Evolutionary conservation across 108 stramenopile genomes (phyloP).

Genomic region (Cyclotella choctawhatcheeana): DNA sequence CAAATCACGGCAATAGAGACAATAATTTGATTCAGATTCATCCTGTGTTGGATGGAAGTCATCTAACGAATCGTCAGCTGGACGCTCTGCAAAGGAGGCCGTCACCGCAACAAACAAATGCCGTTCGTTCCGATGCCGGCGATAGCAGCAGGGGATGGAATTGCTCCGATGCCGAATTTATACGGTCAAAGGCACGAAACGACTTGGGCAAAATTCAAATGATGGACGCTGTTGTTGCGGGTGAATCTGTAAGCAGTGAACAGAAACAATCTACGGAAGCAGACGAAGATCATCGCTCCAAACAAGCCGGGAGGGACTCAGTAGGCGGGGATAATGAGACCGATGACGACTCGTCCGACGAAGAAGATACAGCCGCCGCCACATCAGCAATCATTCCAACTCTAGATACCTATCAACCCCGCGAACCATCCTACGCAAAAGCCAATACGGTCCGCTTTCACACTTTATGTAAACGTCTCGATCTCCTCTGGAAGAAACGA

Average conservation of each 20-base stretch:
- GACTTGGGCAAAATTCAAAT: no score
- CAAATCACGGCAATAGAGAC: background rate
- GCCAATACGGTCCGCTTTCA: constrained; percentile 63
- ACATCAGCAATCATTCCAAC: constrained; percentile 16
- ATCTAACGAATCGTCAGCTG: background rate
- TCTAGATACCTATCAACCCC: constrained; percentile 27
- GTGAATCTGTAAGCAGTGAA: no score
- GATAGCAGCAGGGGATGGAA: background rate
- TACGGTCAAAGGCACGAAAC: background rate
- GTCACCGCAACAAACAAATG: background rate
- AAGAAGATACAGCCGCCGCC: background rate
- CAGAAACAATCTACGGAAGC: no score
- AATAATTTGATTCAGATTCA: background rate
- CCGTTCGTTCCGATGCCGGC: background rate
- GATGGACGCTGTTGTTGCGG: no score
- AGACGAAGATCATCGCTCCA: no score
- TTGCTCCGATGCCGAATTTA: background rate
- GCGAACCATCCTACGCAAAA: constrained; percentile 64
- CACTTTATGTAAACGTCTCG: constrained; percentile 58
- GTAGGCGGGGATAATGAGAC: background rate
- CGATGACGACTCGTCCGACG: background rate
- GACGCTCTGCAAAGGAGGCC: no score
- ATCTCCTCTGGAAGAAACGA: constrained; percentile 58
- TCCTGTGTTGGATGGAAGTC: background rate
- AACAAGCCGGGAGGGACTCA: no score